Conservation (phyloP, 768 basidiomycete species). For the Phallus indusiatus region DNA sequence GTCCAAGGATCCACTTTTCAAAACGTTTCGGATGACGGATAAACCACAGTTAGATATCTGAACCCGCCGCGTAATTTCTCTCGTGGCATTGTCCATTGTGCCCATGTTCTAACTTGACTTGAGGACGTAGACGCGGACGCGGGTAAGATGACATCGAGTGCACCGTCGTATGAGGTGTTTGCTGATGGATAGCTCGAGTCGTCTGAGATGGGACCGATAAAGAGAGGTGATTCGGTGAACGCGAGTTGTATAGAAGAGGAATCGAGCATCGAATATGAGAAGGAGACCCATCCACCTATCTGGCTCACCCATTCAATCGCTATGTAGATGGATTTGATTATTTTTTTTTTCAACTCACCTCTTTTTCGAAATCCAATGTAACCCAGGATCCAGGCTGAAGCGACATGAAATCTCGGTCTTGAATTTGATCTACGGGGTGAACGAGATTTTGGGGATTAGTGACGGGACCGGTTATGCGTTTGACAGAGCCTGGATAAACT, state of each 20-base stretch:
- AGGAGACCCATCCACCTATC: slow-evolving; percentile 45
- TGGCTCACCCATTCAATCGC: too few species aligned
- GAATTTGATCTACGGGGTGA: too few species aligned
- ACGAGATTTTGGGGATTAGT: slow-evolving; percentile 25
- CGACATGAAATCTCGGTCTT: slow-evolving; percentile 25
- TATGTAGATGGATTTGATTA: too few species aligned
- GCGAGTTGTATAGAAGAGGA: slow-evolving; percentile 31
- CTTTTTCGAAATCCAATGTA: slow-evolving; percentile 45
- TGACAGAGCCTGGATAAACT: slow-evolving; percentile 34
- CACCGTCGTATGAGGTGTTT: slow-evolving; percentile 37
- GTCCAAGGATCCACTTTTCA: too few species aligned
- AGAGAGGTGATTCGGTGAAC: slow-evolving; percentile 48
- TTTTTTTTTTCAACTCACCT: slow-evolving; percentile 27
- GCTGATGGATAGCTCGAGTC: slow-evolving; percentile 28
- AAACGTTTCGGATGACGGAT: too few species aligned
- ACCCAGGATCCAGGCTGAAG: slow-evolving; percentile 36
- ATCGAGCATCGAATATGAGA: slow-evolving; percentile 34
- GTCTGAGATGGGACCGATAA: slow-evolving; percentile 47
- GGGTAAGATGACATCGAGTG: slow-evolving; percentile 32
- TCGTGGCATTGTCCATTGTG: slow-evolving; percentile 7
- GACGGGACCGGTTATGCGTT: slow-evolving; percentile 29
- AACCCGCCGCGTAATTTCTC: slow-evolving; percentile 10
- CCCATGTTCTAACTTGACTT: not conserved
- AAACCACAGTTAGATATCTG: slow-evolving; percentile 9
- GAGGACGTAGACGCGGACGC: too few species aligned